Evolutionary conservation across 2,329 filamentous ascomycete genomes (phyloP).

Genomic region (Hyphodiscus sp.): DNA sequence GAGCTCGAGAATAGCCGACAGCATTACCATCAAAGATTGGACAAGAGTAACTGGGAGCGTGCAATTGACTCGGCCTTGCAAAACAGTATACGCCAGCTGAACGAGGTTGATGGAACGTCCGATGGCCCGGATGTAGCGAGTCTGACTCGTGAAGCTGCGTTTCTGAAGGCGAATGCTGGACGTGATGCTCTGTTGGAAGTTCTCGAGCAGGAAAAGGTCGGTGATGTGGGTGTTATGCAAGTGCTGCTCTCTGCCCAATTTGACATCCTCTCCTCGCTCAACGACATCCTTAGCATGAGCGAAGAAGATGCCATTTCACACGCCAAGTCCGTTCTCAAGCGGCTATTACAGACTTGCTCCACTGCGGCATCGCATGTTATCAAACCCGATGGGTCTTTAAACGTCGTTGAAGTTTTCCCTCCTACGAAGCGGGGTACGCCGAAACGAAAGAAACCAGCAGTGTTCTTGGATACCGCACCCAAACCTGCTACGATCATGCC

Average conservation of each 20-base stretch:
- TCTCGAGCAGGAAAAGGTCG: constrained; percentile 75
- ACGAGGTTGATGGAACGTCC: constrained; percentile 58
- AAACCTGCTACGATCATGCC: constrained; percentile 31
- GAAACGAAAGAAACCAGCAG: constrained; percentile 57
- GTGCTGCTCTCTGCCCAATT: constrained; percentile 85
- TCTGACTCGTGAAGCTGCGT: constrained; percentile 74
- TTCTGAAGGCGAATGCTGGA: constrained; percentile 76
- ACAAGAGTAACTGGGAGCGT: constrained; percentile 80
- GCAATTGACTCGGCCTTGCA: constrained; percentile 81
- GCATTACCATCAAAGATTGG: constrained; percentile 79
- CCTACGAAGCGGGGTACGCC: constrained; percentile 69
- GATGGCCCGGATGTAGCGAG: constrained; percentile 64
- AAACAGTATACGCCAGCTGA: constrained; percentile 74
- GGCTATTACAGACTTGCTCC: constrained; percentile 71
- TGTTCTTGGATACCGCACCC: constrained; percentile 23
- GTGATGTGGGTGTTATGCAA: constrained; percentile 73
- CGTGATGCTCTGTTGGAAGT: constrained; percentile 72
- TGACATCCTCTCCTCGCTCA: constrained; percentile 78
- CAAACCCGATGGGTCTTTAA: constrained; percentile 71
- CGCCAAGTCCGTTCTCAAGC: constrained; percentile 69
- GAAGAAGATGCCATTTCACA: constrained; percentile 77
- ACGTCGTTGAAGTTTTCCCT: constrained; percentile 57
- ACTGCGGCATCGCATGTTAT: constrained; percentile 75
- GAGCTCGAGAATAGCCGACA: constrained; percentile 88
- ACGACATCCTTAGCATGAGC: constrained; percentile 73